A percentile compares a stretch with the other conserved stretches of the same genome.
These are phyloP conservation scores for Aspergillus pseudoviridinutans DNA, from an alignment of 2,329 filamentous ascomycete species.

Conservation along the genomic window DNA sequence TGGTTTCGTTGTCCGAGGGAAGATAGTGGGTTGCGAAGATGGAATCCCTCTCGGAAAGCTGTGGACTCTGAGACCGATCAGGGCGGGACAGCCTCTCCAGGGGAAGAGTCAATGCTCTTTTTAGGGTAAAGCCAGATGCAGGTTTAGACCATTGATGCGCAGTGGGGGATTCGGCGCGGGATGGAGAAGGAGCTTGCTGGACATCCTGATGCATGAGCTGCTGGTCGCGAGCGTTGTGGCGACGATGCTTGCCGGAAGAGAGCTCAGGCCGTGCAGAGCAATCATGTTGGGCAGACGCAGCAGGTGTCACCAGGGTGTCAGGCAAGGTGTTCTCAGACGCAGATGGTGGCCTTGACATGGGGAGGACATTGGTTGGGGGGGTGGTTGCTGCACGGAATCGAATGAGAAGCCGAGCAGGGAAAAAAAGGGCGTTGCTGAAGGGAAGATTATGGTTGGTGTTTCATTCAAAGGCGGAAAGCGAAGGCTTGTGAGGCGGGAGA, in stretches of 20 bases:
- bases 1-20: constrained; percentile 46
- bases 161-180: constrained; percentile 35
- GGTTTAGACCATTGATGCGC: constrained; percentile 33
- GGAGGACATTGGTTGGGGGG: constrained; percentile 46
- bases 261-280: constrained; percentile 26
- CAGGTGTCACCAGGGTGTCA: constrained; percentile 45
- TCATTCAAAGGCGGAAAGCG: constrained; percentile 7
- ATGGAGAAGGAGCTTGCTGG: constrained; percentile 27
- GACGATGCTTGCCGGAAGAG: constrained; percentile 30
- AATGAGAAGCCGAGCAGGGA: constrained; percentile 10
- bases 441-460: constrained; percentile 18
- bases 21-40: constrained; percentile 62
- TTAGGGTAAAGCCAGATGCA: constrained; percentile 27
- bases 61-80: constrained; percentile 38
- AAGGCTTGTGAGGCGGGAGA: constrained; percentile 7
- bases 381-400: constrained; percentile 21
- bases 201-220: constrained; percentile 25
- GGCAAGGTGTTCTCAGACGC: constrained; percentile 39
- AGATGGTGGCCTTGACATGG: constrained; percentile 48
- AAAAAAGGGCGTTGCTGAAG: constrained; percentile 9
- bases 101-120: constrained; percentile 33
- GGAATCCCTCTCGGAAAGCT: constrained; percentile 59
- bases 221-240: constrained; percentile 29
- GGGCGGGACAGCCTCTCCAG: constrained; percentile 25
- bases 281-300: constrained; percentile 37